phyloP scores from a whole-genome alignment of 2,329 filamentous ascomycete species.

The Phaeosphaeriaceae sp. region DNA sequence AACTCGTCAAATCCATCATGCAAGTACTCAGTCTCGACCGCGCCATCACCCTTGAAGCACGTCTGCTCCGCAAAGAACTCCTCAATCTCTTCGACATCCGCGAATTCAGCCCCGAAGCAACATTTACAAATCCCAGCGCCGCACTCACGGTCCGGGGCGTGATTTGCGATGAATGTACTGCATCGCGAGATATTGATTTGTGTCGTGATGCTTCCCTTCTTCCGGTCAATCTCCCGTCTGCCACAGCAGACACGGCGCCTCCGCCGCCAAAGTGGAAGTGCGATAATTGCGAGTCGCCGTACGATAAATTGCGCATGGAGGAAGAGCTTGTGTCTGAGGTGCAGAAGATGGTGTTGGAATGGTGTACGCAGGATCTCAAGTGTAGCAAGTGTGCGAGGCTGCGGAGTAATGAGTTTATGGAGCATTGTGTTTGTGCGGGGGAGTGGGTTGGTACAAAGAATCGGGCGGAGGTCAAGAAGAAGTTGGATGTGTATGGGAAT shows the following conservation, averaged over 20 bases:
- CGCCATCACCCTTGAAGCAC: conserved; percentile 85
- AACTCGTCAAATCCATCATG: conserved; percentile 91
- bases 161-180: conserved; percentile 88
- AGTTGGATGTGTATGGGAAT: conserved; percentile 71
- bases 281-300: conserved; percentile 74
- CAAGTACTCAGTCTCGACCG: conserved; percentile 91
- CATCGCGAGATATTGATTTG: conserved; percentile 86
- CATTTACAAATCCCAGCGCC: conserved; percentile 84
- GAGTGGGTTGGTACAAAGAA: conserved; percentile 78
- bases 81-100: conserved; percentile 90
- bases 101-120: conserved; percentile 88
- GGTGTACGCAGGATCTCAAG: conserved; percentile 89
- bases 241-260: conserved; percentile 27
- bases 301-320: conserved; percentile 81
- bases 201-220: conserved; percentile 87
- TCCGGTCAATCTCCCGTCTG: conserved; percentile 55
- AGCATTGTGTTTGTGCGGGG: conserved; percentile 93
- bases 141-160: conserved; percentile 75
- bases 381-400: conserved; percentile 73
- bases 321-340: conserved; percentile 80
- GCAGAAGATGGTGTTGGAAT: conserved; percentile 75
- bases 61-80: conserved; percentile 86
- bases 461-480: conserved; percentile 68
- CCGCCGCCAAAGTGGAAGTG: conserved; percentile 77
- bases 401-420: conserved; percentile 90